Evolutionary conservation across 164 flowering plant species (phyloP).

Genomic region (Sedum album): DNA sequence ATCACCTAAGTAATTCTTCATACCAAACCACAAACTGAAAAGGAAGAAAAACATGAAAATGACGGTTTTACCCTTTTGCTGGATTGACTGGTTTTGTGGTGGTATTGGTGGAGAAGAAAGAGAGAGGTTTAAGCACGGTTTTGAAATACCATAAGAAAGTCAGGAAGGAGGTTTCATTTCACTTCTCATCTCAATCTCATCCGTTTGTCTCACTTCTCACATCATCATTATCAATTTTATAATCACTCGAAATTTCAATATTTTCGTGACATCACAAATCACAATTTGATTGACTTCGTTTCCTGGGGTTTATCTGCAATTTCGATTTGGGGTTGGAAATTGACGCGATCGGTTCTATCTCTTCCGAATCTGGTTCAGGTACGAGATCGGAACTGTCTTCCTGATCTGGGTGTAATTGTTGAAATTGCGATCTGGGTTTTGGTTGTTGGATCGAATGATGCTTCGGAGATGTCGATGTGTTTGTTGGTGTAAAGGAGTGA

Average conservation of each 20-base stretch:
- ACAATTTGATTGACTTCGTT: neutral
- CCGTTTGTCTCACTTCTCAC: neutral
- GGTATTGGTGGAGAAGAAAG: neutral
- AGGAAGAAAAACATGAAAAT: neutral
- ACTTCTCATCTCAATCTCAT: neutral
- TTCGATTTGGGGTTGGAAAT: neutral
- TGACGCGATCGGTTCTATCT: neutral
- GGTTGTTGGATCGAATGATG: neutral
- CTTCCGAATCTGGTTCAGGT: neutral
- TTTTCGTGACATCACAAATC: neutral
- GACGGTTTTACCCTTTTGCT: slow-evolving; percentile 12
- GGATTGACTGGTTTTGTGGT: slow-evolving; percentile 29
- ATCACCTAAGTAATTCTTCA: too few species aligned
- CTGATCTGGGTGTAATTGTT: neutral
- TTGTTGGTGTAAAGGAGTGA: neutral
- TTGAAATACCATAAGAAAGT: neutral
- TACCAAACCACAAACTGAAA: neutral
- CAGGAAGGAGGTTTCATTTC: slow-evolving; percentile 2
- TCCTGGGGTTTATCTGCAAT: neutral
- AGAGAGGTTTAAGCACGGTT: slow-evolving; percentile 16
- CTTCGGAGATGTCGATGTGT: neutral
- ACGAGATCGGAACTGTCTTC: neutral
- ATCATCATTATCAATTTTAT: too few species aligned
- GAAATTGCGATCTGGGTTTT: neutral
- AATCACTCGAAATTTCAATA: neutral